A percentile compares a stretch with the other conserved stretches of the same genome.
Conservation (phyloP, 148 eudicot species). For the Vaccinium darrowii region DNA sequence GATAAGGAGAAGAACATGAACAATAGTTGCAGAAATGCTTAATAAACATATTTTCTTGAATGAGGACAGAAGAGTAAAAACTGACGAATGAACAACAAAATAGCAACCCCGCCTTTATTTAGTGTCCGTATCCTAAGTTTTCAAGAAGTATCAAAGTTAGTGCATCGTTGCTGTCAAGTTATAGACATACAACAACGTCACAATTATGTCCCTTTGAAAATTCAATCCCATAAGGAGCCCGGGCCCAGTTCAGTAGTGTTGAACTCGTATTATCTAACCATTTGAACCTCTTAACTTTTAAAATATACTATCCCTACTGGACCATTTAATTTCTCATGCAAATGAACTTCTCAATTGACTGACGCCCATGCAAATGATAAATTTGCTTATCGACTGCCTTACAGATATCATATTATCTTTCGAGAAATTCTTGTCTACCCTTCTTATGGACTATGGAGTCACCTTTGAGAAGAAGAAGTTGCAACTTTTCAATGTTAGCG, state of each 20-base stretch:
- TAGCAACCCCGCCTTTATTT: background rate
- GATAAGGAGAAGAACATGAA: background rate
- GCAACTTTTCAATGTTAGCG: background rate
- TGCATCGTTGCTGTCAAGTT: background rate
- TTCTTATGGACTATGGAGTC: background rate
- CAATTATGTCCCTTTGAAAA: background rate
- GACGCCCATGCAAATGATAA: background rate
- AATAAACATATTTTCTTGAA: background rate
- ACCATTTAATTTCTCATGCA: background rate
- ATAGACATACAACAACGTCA: background rate
- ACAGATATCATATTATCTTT: background rate
- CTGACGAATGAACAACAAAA: background rate
- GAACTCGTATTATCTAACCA: background rate
- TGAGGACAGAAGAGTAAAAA: background rate
- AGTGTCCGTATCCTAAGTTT: background rate
- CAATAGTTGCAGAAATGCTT: background rate
- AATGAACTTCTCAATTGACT: constrained; percentile 7
- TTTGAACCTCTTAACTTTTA: background rate
- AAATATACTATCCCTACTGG: background rate
- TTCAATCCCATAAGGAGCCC: background rate
- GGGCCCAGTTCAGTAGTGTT: background rate
- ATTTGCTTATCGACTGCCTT: background rate
- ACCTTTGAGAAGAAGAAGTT: background rate
- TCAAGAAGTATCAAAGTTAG: background rate
- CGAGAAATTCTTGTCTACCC: background rate